phyloP scores from a whole-genome alignment of 2,329 filamentous ascomycete species.

The Chalaropsis ovoidea region DNA sequence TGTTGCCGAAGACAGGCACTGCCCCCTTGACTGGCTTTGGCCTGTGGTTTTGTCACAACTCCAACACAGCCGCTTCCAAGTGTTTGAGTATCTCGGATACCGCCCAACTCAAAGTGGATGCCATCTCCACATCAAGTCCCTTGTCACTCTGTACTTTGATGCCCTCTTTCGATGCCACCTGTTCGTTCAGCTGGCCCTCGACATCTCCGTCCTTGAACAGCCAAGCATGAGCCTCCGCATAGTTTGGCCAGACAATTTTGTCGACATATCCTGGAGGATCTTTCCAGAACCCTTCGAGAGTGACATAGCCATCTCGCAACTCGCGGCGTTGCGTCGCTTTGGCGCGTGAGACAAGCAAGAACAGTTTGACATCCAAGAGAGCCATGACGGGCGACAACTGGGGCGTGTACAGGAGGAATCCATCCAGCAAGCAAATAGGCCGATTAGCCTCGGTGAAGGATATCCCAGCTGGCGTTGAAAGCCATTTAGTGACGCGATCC shows the following conservation, averaged over 20 bases:
- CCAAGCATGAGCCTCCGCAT: conserved; percentile 69
- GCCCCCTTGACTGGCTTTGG: not conserved
- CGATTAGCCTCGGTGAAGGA: conserved; percentile 29
- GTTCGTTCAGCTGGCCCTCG: conserved; percentile 43
- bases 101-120: conserved; percentile 55
- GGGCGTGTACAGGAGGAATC: conserved; percentile 70
- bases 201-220: conserved; percentile 64
- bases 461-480: conserved; percentile 38
- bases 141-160: conserved; percentile 42
- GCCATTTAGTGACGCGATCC: conserved; percentile 40
- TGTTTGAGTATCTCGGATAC: conserved; percentile 48
- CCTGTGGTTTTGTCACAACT: not conserved
- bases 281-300: conserved; percentile 82
- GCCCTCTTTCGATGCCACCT: conserved; percentile 37
- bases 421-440: conserved; percentile 67
- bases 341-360: conserved; percentile 59
- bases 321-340: conserved; percentile 56
- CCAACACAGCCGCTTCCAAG: not conserved
- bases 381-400: conserved; percentile 46
- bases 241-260: conserved; percentile 91
- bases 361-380: conserved; percentile 64
- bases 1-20: too few relatives aligned
- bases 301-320: conserved; percentile 65
- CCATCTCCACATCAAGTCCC: conserved; percentile 48
- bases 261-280: conserved; percentile 94